Evolutionary conservation across 305 asterid genomes (phyloP).

Genomic region (Fraxinus greggii): DNA sequence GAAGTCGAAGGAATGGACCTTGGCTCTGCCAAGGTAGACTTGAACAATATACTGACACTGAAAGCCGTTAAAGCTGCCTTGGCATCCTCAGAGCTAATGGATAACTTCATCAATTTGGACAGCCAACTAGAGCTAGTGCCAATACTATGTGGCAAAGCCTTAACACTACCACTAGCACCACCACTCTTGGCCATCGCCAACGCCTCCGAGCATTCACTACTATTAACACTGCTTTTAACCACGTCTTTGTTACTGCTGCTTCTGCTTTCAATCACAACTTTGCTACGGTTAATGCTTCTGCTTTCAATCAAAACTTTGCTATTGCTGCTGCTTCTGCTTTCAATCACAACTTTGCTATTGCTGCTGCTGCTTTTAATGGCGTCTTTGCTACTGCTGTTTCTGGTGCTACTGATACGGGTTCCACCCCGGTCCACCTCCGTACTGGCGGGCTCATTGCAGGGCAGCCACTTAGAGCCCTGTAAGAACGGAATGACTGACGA

Average conservation of each 20-base stretch:
- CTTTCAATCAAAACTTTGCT: background rate
- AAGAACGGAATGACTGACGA: slow-evolving; percentile 54
- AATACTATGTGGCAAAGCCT: slow-evolving; percentile 31
- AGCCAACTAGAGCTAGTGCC: slow-evolving; percentile 46
- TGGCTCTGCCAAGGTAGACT: slow-evolving; percentile 90
- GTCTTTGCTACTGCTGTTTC: background rate
- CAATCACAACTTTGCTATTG: background rate
- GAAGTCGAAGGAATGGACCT: slow-evolving; percentile 88
- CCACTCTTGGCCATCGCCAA: slow-evolving; percentile 29
- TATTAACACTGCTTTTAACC: slow-evolving; percentile 1
- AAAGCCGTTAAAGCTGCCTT: slow-evolving; percentile 88
- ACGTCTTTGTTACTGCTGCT: slow-evolving; percentile 6
- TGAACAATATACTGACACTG: slow-evolving; percentile 71
- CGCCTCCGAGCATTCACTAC: slow-evolving; percentile 31
- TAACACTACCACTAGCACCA: slow-evolving; percentile 19
- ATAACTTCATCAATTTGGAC: slow-evolving; percentile 52
- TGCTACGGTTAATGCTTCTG: slow-evolving; percentile 10
- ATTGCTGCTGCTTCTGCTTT: slow-evolving; percentile 14
- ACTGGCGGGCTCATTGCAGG: slow-evolving; percentile 60
- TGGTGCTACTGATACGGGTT: slow-evolving; percentile 7
- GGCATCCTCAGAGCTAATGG: slow-evolving; percentile 70
- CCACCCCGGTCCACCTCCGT: slow-evolving; percentile 63
- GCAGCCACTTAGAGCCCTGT: slow-evolving; percentile 72
- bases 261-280: background rate
- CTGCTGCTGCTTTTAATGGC: background rate